Base-by-base conservation (phyloP, 2,329 filamentous ascomycete genomes). In the Calonectria henricotiae region DNA sequence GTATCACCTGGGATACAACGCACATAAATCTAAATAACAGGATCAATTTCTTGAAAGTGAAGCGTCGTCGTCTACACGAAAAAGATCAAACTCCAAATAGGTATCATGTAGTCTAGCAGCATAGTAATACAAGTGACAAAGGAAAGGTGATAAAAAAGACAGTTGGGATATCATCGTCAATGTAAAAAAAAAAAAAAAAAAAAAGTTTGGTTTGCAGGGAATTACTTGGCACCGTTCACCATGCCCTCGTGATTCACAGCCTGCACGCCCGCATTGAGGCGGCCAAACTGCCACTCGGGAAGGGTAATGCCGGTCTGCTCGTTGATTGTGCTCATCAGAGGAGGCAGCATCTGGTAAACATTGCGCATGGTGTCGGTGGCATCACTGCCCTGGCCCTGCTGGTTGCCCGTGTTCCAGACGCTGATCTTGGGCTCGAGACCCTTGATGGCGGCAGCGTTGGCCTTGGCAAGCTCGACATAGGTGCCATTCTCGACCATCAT, bases 351-450 rank as follows among this genome's bases (percentile, higher is more conserved):
- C 86, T 96, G 94, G 84, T 96, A 95, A 43, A 97, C 87, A 75
- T 96, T 95, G 74, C 93, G 87, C 83, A 96, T 92, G 1, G 80
- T 76, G 44, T 82, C 79, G 4, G 92, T 88, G 69, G 93, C 91
- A 67, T 88, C 84, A 46, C 82, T 80, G 46, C 81, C 81, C n/a
- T 82, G 84, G 17, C 79, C 79, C 12, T 82, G 47, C 32, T 58
- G 83, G 3, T 80, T 86, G 60, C 93, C 93, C 9, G 94, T 97
- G 80, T 94, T 96, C 94, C 94, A 97, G 30, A 96, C 91, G 72
- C 91, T 95, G 84, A 97, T 96, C 91, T 97, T 97, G 74, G 94
- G 94, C 81, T 95, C 89, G 74, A 97, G 83, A 30, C 94, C 94
- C 62, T 89, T 87, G 79, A 97, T 89, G 37, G 93, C 94, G 37